Evolutionary conservation across 78 protist species (phyloP).

Genomic region (Salpingoeca rosetta): DNA sequence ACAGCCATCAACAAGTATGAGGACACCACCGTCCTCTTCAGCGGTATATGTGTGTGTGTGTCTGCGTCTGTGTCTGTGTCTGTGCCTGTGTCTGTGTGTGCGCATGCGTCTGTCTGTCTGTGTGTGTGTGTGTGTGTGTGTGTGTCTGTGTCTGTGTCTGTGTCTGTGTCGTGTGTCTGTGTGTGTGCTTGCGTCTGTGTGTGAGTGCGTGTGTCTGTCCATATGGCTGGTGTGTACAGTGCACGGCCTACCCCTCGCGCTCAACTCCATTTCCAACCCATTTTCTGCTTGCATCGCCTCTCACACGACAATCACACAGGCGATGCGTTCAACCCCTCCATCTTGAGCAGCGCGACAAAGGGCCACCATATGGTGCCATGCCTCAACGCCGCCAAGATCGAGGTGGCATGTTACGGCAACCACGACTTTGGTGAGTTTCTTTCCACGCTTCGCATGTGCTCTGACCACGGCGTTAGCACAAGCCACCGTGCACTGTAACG

Average conservation of each 20-base stretch:
- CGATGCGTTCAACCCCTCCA: slow-evolving; percentile 29
- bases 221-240: background rate
- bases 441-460: no score
- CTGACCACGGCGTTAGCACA: no score
- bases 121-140: background rate
- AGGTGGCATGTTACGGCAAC: slow-evolving; percentile 34
- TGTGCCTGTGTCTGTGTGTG: background rate
- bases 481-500: no score
- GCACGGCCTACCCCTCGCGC: background rate
- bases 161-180: background rate
- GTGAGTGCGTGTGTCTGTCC: slow-evolving; percentile 10
- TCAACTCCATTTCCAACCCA: no score
- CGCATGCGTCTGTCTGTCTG: background rate
- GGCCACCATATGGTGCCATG: slow-evolving; percentile 48
- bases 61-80: background rate
- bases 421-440: slow-evolving; percentile 57
- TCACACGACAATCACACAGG: slow-evolving; percentile 5
- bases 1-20: background rate
- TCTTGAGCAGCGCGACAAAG: slow-evolving; percentile 5
- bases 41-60: background rate
- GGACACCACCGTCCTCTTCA: background rate
- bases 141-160: background rate
- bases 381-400: slow-evolving; percentile 21
- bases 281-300: background rate
- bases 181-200: background rate